Conservation (phyloP, 164 flowering plant genomes). For the Tetracentron sinense region DNA sequence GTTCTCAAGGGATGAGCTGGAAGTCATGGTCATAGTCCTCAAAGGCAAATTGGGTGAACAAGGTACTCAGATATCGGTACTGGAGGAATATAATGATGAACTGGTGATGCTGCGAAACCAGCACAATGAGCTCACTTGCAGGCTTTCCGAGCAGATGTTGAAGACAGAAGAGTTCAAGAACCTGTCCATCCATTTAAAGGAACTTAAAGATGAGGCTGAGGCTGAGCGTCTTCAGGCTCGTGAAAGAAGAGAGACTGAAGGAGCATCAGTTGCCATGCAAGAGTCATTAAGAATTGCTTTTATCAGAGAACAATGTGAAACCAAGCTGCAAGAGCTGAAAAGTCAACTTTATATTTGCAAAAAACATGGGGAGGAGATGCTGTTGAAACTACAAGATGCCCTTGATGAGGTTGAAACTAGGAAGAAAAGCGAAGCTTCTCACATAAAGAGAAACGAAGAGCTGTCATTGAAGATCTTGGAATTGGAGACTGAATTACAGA, state of each 20-base stretch:
- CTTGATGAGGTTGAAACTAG: slow-evolving; percentile 72
- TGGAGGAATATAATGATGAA: slow-evolving; percentile 37
- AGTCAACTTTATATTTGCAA: slow-evolving; percentile 73
- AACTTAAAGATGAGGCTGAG: slow-evolving; percentile 85
- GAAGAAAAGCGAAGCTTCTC: slow-evolving; percentile 76
- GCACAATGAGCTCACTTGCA: slow-evolving; percentile 44
- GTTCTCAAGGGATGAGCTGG: slow-evolving; percentile 50
- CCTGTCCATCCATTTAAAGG: slow-evolving; percentile 75
- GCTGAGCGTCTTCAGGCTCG: slow-evolving; percentile 49
- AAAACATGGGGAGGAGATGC: slow-evolving; percentile 88
- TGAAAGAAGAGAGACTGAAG: slow-evolving; percentile 61
- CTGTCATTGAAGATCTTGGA: slow-evolving; percentile 51
- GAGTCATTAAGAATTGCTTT: slow-evolving; percentile 86
- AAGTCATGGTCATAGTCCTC: slow-evolving; percentile 44
- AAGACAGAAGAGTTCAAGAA: slow-evolving; percentile 86
- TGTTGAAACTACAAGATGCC: slow-evolving; percentile 81
- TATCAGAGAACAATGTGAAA: slow-evolving; percentile 88
- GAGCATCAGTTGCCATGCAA: slow-evolving; percentile 41
- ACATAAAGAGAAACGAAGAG: slow-evolving; percentile 65
- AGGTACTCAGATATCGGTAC: slow-evolving; percentile 21
- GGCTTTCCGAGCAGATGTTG: slow-evolving; percentile 73
- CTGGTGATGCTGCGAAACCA: slow-evolving; percentile 34
- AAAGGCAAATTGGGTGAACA: slow-evolving; percentile 53
- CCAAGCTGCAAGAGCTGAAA: slow-evolving; percentile 73
- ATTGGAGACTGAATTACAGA: slow-evolving; percentile 66